Conservation (phyloP, 1,139 yeast genomes). For the Candida mesenterica region DNA sequence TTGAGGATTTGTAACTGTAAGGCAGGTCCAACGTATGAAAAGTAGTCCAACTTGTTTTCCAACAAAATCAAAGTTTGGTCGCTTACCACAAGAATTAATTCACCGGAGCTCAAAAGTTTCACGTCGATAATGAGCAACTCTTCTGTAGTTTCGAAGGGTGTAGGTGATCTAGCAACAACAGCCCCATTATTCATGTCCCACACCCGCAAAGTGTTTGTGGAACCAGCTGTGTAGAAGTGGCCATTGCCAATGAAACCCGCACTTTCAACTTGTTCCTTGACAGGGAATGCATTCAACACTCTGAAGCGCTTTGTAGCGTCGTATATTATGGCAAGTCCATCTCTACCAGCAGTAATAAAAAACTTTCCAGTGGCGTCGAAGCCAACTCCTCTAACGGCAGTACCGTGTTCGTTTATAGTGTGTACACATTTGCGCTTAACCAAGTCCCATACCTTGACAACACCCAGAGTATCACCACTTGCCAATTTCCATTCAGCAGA, state of each 20-base stretch:
- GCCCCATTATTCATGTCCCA: conserved; percentile 50
- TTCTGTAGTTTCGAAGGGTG: conserved; percentile 59
- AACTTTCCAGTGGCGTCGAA: conserved; percentile 53
- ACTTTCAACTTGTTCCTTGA: conserved; percentile 76
- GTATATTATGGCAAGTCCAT: conserved; percentile 70
- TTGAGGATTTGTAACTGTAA: conserved; percentile 32
- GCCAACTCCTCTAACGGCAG: conserved; percentile 85
- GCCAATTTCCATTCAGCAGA: conserved; percentile 75
- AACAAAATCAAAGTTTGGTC: conserved; percentile 78
- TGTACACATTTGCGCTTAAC: conserved; percentile 70
- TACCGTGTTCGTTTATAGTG: conserved; percentile 69
- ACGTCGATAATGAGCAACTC: conserved; percentile 68
- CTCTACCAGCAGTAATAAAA: conserved; percentile 86
- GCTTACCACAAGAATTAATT: conserved; percentile 53
- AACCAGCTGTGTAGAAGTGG: conserved; percentile 79
- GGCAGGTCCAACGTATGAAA: neutral
- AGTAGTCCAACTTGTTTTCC: conserved; percentile 24
- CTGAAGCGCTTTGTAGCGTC: conserved; percentile 49
- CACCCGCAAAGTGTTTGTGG: conserved; percentile 60
- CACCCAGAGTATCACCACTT: conserved; percentile 87
- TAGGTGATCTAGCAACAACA: conserved; percentile 44
- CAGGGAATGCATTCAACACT: conserved; percentile 66
- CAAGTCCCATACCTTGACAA: conserved; percentile 86
- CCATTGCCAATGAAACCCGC: conserved; percentile 57
- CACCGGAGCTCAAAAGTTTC: conserved; percentile 28